These are phyloP conservation scores for Ustilago loliicola DNA, from an alignment of 1,284 basidiomycete species.

Conservation along the genomic window DNA sequence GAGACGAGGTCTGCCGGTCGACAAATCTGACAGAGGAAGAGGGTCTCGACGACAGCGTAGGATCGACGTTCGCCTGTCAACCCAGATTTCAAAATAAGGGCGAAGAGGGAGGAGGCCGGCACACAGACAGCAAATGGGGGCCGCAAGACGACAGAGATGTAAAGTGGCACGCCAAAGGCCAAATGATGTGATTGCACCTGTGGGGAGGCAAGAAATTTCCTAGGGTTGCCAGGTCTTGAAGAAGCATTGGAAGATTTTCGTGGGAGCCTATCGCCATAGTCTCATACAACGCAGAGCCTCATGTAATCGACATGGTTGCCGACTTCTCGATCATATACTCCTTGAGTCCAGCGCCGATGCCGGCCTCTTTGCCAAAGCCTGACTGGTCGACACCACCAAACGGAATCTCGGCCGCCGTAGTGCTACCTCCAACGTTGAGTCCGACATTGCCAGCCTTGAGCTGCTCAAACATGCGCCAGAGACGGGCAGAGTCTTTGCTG, in stretches of 20 bases:
- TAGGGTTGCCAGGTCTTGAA: too few species aligned
- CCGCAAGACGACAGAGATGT: not conserved
- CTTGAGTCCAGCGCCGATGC: constrained; percentile 81
- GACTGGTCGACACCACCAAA: constrained; percentile 94
- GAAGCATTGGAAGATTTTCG: too few species aligned
- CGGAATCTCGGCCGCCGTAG: constrained; percentile 62
- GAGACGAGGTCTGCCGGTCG: too few species aligned
- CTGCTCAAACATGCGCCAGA: constrained; percentile 94
- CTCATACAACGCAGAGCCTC: not conserved
- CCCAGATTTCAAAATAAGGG: not conserved
- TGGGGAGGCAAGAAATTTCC: too few species aligned
- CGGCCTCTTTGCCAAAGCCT: constrained; percentile 73
- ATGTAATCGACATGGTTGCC: constrained; percentile 51
- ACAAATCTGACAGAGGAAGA: too few species aligned
- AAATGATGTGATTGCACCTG: too few species aligned
- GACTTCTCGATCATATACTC: constrained; percentile 75
- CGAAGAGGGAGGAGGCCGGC: not conserved
- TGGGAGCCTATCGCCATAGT: not conserved
- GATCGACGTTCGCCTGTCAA: not conserved
- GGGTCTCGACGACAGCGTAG: not conserved
- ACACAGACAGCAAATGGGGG: not conserved
- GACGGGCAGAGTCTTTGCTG: constrained; percentile 82
- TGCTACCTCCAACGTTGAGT: constrained; percentile 71
- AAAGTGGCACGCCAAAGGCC: too few species aligned
- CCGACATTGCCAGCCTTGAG: constrained; percentile 97